These are phyloP conservation scores for Pisolithus albus DNA, from an alignment of 768 basidiomycete genomes.

Conservation along the genomic window DNA sequence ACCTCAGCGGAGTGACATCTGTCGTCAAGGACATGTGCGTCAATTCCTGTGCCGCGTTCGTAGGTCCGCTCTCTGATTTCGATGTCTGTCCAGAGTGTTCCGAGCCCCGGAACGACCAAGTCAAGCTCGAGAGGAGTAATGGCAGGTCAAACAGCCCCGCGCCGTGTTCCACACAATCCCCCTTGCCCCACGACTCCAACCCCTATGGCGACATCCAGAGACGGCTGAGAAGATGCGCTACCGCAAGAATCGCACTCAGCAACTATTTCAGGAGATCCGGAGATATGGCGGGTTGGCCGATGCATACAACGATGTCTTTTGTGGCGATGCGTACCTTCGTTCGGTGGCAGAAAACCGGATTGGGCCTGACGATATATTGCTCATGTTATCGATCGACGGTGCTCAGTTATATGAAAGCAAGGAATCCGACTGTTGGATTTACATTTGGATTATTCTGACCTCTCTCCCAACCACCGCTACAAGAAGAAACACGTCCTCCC, in stretches of 20 bases:
- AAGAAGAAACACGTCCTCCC: conserved; percentile 21
- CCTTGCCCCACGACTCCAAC: background rate
- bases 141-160: background rate
- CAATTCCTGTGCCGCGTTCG: background rate
- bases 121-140: too few species aligned
- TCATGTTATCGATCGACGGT: conserved; percentile 34
- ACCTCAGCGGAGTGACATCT: too few species aligned
- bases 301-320: background rate
- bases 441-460: conserved; percentile 32
- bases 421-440: conserved; percentile 14
- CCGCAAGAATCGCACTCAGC: background rate
- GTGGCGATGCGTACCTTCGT: background rate
- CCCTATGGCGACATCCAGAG: background rate
- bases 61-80: background rate
- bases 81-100: background rate
- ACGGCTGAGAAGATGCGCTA: background rate
- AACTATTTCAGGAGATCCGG: background rate
- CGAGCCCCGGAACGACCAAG: background rate
- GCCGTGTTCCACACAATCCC: background rate
- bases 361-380: conserved; percentile 19
- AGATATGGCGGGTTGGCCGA: background rate
- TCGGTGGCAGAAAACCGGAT: background rate
- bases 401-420: conserved; percentile 31
- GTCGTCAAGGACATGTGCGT: background rate
- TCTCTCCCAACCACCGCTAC: background rate